Evolutionary conservation across 768 basidiomycete species (phyloP).

Genomic region (Tylopilus subfusipes): DNA sequence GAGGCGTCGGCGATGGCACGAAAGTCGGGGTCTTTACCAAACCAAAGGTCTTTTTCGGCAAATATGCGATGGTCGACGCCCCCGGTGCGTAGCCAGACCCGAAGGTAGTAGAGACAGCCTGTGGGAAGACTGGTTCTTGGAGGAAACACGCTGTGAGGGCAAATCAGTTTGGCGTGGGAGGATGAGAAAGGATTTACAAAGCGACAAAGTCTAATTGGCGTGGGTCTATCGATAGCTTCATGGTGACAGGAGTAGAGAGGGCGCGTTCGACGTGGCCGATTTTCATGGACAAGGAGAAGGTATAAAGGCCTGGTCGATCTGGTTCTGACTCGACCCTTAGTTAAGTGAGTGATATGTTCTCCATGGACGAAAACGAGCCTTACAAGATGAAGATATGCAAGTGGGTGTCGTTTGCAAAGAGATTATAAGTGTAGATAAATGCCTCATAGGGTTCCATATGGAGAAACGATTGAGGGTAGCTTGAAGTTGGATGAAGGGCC

Average conservation of each 20-base stretch:
- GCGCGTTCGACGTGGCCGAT: slow-evolving; percentile 53
- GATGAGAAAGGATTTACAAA: slow-evolving; percentile 42
- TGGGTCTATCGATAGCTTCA: slow-evolving; percentile 51
- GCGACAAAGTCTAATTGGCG: slow-evolving; percentile 55
- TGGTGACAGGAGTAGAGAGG: slow-evolving; percentile 44
- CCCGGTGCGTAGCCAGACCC: slow-evolving; percentile 60
- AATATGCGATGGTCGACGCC: slow-evolving; percentile 63
- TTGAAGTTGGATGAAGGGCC: slow-evolving; percentile 5
- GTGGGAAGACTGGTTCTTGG: slow-evolving; percentile 53
- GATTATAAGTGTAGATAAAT: slow-evolving; percentile 45
- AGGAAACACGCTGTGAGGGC: slow-evolving; percentile 46
- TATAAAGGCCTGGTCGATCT: slow-evolving; percentile 37
- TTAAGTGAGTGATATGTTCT: slow-evolving; percentile 5
- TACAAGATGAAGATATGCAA: slow-evolving; percentile 53
- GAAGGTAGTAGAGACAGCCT: slow-evolving; percentile 53
- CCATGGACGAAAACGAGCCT: slow-evolving; percentile 14
- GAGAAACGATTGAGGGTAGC: slow-evolving; percentile 20
- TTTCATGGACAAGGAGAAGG: slow-evolving; percentile 53
- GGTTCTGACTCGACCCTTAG: slow-evolving; percentile 30
- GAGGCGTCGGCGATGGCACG: slow-evolving; percentile 52
- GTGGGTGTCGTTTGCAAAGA: slow-evolving; percentile 42
- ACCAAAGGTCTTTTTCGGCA: slow-evolving; percentile 61
- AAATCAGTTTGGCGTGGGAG: neutral
- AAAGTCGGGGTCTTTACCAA: slow-evolving; percentile 67
- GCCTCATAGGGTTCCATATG: slow-evolving; percentile 23